Evolutionary conservation across 495 filamentous ascomycete genomes (phyloP).

Genomic region (Penicillium bovifimosum): DNA sequence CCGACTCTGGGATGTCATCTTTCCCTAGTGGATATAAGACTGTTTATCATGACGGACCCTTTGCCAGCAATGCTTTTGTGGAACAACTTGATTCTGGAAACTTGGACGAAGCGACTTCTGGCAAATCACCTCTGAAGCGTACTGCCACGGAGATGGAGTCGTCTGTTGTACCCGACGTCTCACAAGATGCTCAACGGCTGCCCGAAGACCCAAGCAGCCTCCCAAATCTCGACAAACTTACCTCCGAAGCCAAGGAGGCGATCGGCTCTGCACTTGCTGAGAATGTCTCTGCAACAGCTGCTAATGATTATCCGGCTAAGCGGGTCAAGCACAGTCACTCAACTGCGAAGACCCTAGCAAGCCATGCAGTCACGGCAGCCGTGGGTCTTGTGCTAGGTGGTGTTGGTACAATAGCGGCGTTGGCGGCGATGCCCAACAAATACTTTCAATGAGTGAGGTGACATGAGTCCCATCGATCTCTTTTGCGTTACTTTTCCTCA

Average conservation of each 20-base stretch:
- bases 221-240: constrained; percentile 18
- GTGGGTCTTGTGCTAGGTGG: constrained; percentile 44
- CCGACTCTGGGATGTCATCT: background rate
- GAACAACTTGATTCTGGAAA: background rate
- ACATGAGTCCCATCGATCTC: background rate
- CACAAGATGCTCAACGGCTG: constrained; percentile 8
- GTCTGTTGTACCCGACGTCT: background rate
- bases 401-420: constrained; percentile 44
- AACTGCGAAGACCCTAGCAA: constrained; percentile 21
- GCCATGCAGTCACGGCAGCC: constrained; percentile 41
- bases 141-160: constrained; percentile 32
- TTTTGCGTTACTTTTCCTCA: background rate
- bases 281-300: background rate
- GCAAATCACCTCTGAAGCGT: constrained; percentile 23
- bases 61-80: background rate
- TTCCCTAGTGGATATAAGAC: background rate
- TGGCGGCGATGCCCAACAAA: constrained; percentile 41
- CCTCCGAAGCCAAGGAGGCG: constrained; percentile 12
- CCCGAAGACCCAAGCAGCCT: constrained; percentile 13
- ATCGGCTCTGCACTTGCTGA: constrained; percentile 18
- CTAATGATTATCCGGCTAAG: constrained; percentile 27
- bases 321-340: constrained; percentile 24
- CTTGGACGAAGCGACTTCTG: background rate
- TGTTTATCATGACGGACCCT: background rate
- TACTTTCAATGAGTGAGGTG: constrained; percentile 27